These are phyloP conservation scores for Fraxinus greggii DNA, from an alignment of 305 asterid species.

Conservation along the genomic window DNA sequence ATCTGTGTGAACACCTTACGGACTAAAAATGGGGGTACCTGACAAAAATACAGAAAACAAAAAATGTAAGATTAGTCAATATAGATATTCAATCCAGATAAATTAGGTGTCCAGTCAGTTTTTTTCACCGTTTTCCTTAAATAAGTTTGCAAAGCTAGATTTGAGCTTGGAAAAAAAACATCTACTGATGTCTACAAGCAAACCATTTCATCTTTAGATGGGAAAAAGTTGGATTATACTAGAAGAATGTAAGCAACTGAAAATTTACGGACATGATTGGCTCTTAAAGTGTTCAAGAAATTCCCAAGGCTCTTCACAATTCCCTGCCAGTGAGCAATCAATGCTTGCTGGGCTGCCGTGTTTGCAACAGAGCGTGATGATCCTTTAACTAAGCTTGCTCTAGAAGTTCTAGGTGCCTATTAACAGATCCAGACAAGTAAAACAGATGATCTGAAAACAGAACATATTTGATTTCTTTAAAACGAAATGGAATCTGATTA, in stretches of 20 bases:
- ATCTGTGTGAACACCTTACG: conserved; percentile 71
- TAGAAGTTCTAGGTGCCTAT: conserved; percentile 67
- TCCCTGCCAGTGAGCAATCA: conserved; percentile 75
- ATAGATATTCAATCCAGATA: not conserved
- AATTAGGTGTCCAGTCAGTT: not conserved
- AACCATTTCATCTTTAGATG: conserved; percentile 18
- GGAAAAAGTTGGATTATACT: conserved; percentile 6
- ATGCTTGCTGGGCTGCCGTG: conserved; percentile 59
- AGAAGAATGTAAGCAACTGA: conserved; percentile 16
- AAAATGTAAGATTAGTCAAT: conserved; percentile 13
- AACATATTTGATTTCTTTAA: conserved; percentile 5
- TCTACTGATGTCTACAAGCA: not conserved
- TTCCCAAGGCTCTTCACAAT: conserved; percentile 56
- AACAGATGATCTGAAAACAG: conserved; percentile 5
- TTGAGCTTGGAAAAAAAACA: not conserved
- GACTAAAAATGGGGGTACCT: conserved; percentile 64
- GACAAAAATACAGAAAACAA: conserved; percentile 19
- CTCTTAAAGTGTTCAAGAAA: conserved; percentile 54
- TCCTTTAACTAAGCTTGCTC: conserved; percentile 72
- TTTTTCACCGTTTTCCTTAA: not conserved
- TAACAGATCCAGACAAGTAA: conserved; percentile 10
- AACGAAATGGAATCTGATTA: conserved; percentile 18
- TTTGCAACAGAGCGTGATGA: conserved; percentile 58
- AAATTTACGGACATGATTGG: conserved; percentile 55
- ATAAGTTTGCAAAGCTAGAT: not conserved